Evolutionary conservation across 1,284 basidiomycete species (phyloP).

Genomic region (Irpex rosettiformis): DNA sequence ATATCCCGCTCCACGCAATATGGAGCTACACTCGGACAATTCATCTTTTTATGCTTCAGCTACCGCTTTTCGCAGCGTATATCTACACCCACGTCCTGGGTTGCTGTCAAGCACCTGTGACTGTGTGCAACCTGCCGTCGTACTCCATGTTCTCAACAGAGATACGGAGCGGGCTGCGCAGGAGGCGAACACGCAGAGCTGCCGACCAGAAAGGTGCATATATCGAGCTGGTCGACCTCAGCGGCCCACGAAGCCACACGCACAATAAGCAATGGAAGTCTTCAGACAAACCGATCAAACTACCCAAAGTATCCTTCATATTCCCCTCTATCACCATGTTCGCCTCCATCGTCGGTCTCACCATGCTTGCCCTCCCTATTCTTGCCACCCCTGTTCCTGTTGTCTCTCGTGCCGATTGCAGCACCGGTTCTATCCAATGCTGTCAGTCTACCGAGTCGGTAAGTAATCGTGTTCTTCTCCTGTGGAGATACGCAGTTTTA

Average conservation of each 20-base stretch:
- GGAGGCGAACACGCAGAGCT: not conserved
- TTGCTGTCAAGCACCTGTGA: not conserved
- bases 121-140: not conserved
- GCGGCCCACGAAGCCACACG: not conserved
- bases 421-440: slow-evolving; percentile 12
- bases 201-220: not conserved
- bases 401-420: slow-evolving; percentile 4
- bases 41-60: not conserved
- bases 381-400: slow-evolving; percentile 10
- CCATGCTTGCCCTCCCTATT: slow-evolving; percentile 7
- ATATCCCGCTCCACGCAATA: not conserved
- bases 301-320: not conserved
- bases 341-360: not conserved
- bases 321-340: slow-evolving; percentile 2
- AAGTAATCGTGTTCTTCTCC: not conserved
- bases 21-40: not conserved
- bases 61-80: not conserved
- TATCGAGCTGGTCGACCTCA: not conserved
- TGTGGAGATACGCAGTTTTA: not conserved
- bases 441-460: slow-evolving; percentile 8
- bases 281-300: not conserved
- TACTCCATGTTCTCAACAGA: not conserved
- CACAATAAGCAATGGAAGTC: not conserved
- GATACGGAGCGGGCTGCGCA: not conserved
- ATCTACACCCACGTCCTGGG: not conserved